A percentile compares a stretch with the other conserved stretches of the same genome.
phyloP scores from a whole-genome alignment of 202 grass and related monocot species.

The Digitaria exilis region DNA sequence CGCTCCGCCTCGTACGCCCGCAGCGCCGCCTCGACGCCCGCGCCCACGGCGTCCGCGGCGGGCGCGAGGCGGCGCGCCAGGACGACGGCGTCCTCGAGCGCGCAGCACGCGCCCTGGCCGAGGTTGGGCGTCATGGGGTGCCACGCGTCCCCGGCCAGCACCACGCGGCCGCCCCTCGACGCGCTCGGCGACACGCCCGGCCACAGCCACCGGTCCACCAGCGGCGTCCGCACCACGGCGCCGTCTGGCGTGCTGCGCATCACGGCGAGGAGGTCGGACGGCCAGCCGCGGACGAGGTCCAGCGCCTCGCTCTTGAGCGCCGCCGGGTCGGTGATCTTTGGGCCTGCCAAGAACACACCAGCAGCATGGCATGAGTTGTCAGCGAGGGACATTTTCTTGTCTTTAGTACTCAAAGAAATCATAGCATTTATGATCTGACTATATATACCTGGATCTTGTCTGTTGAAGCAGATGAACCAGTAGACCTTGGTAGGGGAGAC shows the following conservation, averaged over 20 bases:
- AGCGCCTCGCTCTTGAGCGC: conserved; percentile 77
- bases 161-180: conserved; percentile 52
- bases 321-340: conserved; percentile 50
- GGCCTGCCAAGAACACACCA: conserved; percentile 47
- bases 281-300: conserved; percentile 68
- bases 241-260: conserved; percentile 70
- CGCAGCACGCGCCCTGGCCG: conserved; percentile 89
- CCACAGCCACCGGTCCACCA: conserved; percentile 93
- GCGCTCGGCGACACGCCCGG: conserved; percentile 59
- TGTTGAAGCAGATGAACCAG: conserved; percentile 98
- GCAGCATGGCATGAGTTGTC: neutral
- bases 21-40: conserved; percentile 36
- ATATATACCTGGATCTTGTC: conserved; percentile 50
- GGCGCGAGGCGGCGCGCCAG: conserved; percentile 63
- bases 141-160: conserved; percentile 87
- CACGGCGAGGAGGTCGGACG: conserved; percentile 60
- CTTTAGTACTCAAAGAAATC: too few species aligned
- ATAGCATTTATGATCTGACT: too few species aligned
- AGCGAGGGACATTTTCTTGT: too few species aligned
- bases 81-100: conserved; percentile 89
- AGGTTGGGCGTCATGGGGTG: conserved; percentile 99
- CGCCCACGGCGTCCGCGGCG: neutral
- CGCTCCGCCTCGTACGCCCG: conserved; percentile 63
- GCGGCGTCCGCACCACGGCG: conserved; percentile 66
- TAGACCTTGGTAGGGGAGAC: conserved; percentile 83